Conservation (phyloP, 345 rosid species). For the Eucalyptus pauciflora region DNA sequence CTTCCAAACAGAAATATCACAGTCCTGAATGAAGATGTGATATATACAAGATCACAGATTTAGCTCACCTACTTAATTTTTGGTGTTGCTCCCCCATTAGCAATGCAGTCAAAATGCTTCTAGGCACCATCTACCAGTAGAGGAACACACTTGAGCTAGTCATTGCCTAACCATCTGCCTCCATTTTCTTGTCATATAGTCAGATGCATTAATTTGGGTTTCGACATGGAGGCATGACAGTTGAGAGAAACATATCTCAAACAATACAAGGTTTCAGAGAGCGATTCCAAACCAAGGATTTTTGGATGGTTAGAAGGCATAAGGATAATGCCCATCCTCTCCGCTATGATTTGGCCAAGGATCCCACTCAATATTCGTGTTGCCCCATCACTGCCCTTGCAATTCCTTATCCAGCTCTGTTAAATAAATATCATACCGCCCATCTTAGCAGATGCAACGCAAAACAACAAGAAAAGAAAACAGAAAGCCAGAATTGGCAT, state of each 20-base stretch:
- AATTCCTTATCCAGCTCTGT: not conserved
- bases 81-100: not conserved
- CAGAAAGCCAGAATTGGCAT: not conserved
- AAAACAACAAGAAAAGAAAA: not conserved
- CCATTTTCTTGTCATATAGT: not conserved
- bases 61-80: not conserved
- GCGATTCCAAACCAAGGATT: not conserved
- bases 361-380: not conserved
- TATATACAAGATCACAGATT: not conserved
- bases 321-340: not conserved
- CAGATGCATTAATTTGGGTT: not conserved
- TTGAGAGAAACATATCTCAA: not conserved
- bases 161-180: not conserved
- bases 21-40: not conserved
- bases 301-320: not conserved
- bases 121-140: not conserved
- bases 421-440: not conserved
- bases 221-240: not conserved
- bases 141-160: not conserved
- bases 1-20: not conserved
- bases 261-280: not conserved
- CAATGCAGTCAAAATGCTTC: not conserved
- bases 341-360: not conserved
- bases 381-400: not conserved
- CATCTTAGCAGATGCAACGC: not conserved